A percentile compares a stretch with the other conserved stretches of the same genome.
These are phyloP conservation scores for Fusarium goolgardi DNA, from an alignment of 2,329 filamentous ascomycete species.

Conservation along the genomic window DNA sequence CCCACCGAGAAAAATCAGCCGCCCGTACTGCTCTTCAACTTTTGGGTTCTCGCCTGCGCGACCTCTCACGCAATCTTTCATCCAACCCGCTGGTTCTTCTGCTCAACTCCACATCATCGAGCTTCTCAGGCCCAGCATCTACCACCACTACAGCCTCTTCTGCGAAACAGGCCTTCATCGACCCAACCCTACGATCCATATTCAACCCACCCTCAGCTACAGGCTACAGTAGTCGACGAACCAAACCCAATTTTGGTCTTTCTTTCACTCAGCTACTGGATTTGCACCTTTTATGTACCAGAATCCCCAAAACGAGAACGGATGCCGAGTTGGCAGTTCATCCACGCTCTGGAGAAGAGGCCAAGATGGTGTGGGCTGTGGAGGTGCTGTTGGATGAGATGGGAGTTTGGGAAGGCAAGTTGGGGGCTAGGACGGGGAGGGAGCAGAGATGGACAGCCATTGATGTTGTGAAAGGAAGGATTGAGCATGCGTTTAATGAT, in stretches of 20 bases:
- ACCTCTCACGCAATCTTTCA: constrained; percentile 56
- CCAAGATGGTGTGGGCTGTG: constrained; percentile 56
- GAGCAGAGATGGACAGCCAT: constrained; percentile 68
- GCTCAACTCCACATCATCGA: constrained; percentile 61
- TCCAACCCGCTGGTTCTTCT: constrained; percentile 63
- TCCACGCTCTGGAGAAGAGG: constrained; percentile 14
- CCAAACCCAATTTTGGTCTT: constrained; percentile 65
- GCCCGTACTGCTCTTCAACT: constrained; percentile 62
- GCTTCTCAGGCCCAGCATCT: constrained; percentile 9
- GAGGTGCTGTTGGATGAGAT: constrained; percentile 65
- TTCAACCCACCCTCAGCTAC: constrained; percentile 55
- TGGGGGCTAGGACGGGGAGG: constrained; percentile 49
- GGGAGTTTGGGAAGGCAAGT: constrained; percentile 57
- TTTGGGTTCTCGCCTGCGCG: constrained; percentile 61
- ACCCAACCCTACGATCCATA: constrained; percentile 62
- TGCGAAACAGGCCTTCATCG: constrained; percentile 42
- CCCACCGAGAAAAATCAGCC: constrained; percentile 57
- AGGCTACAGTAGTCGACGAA: constrained; percentile 44
- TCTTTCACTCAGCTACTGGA: constrained; percentile 67
- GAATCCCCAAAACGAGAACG: constrained; percentile 54
- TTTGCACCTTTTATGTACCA: constrained; percentile 64
- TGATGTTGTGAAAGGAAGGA: constrained; percentile 53
- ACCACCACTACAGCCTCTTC: constrained; percentile 6
- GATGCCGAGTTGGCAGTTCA: constrained; percentile 53
- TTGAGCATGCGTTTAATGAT: constrained; percentile 55